Conservation (phyloP, 2,329 filamentous ascomycete species). For the Cercospora beticola region DNA sequence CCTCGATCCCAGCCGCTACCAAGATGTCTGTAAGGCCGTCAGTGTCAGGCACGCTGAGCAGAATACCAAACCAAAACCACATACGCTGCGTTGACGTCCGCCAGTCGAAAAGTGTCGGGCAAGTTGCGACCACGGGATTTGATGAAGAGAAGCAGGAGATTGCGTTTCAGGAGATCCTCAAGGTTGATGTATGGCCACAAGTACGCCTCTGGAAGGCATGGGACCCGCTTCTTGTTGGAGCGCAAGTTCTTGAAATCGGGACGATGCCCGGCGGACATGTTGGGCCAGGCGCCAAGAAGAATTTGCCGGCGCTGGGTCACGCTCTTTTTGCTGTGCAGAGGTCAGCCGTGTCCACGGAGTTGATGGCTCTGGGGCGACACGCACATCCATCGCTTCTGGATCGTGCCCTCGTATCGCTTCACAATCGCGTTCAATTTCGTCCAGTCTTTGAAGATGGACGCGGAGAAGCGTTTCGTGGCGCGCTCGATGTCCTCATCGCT, state of each 20-base stretch:
- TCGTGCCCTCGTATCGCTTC: conserved; percentile 51
- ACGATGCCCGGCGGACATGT: conserved; percentile 52
- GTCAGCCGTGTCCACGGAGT: conserved; percentile 1
- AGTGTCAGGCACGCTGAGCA: neutral
- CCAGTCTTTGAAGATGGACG: conserved; percentile 41
- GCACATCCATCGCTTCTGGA: conserved; percentile 54
- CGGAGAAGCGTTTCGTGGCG: conserved; percentile 26
- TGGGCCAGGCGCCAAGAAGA: conserved; percentile 51
- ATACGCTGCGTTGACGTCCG: conserved; percentile 43
- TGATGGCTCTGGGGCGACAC: neutral
- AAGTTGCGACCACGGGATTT: conserved; percentile 52
- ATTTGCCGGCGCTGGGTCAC: conserved; percentile 48
- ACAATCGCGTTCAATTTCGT: conserved; percentile 45
- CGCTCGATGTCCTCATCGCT: conserved; percentile 26
- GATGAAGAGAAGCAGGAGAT: conserved; percentile 52
- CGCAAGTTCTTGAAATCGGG: conserved; percentile 50
- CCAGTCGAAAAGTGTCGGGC: conserved; percentile 50
- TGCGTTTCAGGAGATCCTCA: conserved; percentile 53
- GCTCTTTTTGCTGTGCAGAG: conserved; percentile 48
- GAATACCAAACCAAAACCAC: neutral
- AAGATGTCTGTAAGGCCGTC: conserved; percentile 24
- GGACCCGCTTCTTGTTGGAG: conserved; percentile 24
- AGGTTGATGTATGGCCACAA: conserved; percentile 59
- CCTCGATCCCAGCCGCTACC: conserved; percentile 29
- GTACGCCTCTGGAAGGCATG: conserved; percentile 37